Conservation (phyloP, 176 grass and related monocot species). For the Chloris gayana region DNA sequence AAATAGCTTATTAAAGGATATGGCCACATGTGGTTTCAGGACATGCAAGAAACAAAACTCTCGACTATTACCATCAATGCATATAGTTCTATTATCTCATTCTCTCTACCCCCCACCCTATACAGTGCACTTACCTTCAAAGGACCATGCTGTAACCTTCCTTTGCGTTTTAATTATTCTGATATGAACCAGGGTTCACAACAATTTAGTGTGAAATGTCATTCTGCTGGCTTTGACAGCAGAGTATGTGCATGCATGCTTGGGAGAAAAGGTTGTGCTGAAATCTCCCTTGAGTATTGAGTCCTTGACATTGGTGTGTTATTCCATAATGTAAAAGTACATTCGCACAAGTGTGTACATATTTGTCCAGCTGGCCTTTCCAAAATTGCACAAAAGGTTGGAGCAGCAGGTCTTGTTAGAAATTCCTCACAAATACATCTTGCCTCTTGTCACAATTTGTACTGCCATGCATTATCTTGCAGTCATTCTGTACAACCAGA, state of each 20-base stretch:
- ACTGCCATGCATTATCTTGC: slow-evolving; percentile 7
- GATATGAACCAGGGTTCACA: neutral
- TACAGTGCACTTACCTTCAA: neutral
- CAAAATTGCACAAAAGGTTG: neutral
- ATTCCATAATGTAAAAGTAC: neutral
- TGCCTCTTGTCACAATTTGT: neutral
- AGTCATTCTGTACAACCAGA: slow-evolving; percentile 21
- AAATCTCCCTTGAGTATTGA: no score
- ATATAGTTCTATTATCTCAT: no score
- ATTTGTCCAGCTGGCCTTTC: slow-evolving; percentile 14
- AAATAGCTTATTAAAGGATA: neutral
- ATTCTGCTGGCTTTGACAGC: neutral
- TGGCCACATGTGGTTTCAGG: neutral
- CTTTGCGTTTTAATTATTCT: neutral
- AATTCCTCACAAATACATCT: neutral
- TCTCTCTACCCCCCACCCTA: neutral
- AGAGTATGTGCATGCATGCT: neutral
- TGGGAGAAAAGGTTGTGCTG: neutral
- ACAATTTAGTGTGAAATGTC: neutral
- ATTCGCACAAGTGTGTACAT: neutral
- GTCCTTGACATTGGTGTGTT: neutral
- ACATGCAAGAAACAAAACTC: neutral
- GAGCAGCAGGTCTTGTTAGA: neutral
- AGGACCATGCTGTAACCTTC: neutral
- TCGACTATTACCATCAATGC: neutral